Base-by-base conservation (phyloP, 768 basidiomycete species). In the Russula sp. region DNA sequence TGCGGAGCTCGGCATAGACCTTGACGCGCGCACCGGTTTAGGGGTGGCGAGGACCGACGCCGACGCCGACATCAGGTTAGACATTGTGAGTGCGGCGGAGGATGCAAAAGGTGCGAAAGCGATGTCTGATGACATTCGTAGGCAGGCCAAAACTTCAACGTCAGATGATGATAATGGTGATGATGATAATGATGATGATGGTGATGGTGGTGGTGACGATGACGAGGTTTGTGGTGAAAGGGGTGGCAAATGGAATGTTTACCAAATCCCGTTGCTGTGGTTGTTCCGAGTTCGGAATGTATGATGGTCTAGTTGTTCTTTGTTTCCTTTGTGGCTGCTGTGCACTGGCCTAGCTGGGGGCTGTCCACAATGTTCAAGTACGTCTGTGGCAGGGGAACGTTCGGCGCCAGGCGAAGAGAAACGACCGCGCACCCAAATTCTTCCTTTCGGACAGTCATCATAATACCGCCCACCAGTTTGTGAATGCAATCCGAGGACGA, bases 401-500 rank as follows among this genome's bases (percentile, higher is more conserved):
- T 61, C 50, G 56, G 60, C 60, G 13, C 60, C 49, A 51, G 60
- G 60, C 55, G 42, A 52, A 29, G 43, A 45, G 32, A 38, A 56
- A n/a, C 10, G 42, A 51, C 5, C 11, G 5, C 22, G 11, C 16
- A 29, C 11, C 25, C 16, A 3, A 1, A 1, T 43, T 14, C 32
- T 29, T 10, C 35, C 10, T 51, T 61, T 52, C 16, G 10, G 10
- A 1, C 39, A 0, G 18, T 25, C n/a, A 57, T 57, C 45, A 14
- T 20, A 34, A 22, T 51, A 9, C n/a, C 25, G 60, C 20, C 60
- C 22, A 25, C 25, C 25, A 29, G 25, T n/a, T 3, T 2, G 25
- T 29, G 25, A 29, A 29, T 29, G 25, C 18, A 29, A 25, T 13
- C 22, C 41, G 18, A 32, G 6, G 25, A 13, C 8, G n/a, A n/a